Percentiles rank a stretch among this genome's conserved stretches.
These are phyloP conservation scores for maize (Zea mays) DNA, from an alignment of 176 grass and related monocot genomes.

Conservation along the genomic window DNA sequence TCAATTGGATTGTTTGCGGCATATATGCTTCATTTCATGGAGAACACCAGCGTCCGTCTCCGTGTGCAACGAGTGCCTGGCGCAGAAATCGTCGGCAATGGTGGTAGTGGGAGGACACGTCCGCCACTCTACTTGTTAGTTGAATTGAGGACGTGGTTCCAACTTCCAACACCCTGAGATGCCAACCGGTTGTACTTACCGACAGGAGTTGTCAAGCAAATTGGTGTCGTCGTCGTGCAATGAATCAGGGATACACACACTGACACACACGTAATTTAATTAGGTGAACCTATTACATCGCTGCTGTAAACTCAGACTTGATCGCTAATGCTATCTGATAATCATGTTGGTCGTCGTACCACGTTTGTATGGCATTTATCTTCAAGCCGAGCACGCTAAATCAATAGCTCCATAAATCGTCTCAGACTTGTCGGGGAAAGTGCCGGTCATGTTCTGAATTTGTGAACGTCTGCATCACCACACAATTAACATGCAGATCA, in stretches of 20 bases:
- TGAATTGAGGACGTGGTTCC: not conserved
- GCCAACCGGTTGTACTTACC: not conserved
- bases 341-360: not conserved
- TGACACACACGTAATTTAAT: not conserved
- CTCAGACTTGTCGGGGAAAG: not conserved
- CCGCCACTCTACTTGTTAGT: not conserved
- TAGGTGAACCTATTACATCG: not conserved
- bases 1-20: not conserved
- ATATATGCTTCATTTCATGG: not conserved
- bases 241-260: not conserved
- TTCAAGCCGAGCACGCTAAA: not conserved
- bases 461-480: not conserved
- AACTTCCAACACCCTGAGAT: not conserved
- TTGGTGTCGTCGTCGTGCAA: not conserved
- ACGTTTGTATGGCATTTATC: not conserved
- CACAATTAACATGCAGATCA: not conserved
- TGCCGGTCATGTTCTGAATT: conserved; percentile 13
- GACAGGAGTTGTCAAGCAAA: not conserved
- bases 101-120: not conserved
- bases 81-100: not conserved
- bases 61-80: too few species aligned
- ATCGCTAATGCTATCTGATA: not conserved
- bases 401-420: not conserved
- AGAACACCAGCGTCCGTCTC: not conserved
- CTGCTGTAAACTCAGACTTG: not conserved